phyloP scores from a whole-genome alignment of 805 yeast genomes.

The Lipomyces mesembrius region DNA sequence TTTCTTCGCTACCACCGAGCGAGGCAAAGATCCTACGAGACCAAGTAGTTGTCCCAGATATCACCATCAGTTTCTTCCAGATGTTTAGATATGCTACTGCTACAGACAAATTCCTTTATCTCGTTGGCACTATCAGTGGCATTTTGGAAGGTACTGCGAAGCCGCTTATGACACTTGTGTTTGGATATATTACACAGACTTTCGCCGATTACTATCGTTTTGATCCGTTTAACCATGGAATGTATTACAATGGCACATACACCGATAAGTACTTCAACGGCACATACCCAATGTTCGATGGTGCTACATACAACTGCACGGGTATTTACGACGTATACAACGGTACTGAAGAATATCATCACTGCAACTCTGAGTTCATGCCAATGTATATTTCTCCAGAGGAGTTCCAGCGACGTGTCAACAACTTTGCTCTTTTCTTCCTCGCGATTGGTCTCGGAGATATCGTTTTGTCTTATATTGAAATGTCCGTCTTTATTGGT shows the following conservation, averaged over 20 bases:
- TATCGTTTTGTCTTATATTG: conserved; percentile 40
- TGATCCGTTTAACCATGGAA: conserved; percentile 24
- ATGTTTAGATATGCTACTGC: conserved; percentile 47
- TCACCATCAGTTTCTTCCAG: conserved; percentile 41
- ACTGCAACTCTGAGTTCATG: conserved; percentile 24
- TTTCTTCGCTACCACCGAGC: conserved; percentile 39
- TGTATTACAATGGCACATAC: conserved; percentile 33
- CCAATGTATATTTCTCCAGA: conserved; percentile 30
- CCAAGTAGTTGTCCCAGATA: conserved; percentile 43
- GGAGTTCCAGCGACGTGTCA: conserved; percentile 45
- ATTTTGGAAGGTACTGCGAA: conserved; percentile 42
- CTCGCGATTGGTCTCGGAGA: conserved; percentile 50
- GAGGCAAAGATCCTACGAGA: conserved; percentile 46
- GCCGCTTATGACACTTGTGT: conserved; percentile 51
- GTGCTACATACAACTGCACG: conserved; percentile 33
- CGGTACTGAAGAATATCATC: conserved; percentile 21
- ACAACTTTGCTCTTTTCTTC: conserved; percentile 48
- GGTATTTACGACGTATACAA: conserved; percentile 27
- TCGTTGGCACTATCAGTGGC: conserved; percentile 44
- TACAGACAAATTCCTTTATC: conserved; percentile 29
- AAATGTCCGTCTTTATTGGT: conserved; percentile 47
- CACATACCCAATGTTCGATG: conserved; percentile 18
- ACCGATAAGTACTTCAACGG: conserved; percentile 30
- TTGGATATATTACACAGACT: conserved; percentile 48
- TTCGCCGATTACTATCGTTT: conserved; percentile 44